Base-by-base conservation (phyloP, 371 early-diverging fungal species). In the Mortierella sp. region DNA sequence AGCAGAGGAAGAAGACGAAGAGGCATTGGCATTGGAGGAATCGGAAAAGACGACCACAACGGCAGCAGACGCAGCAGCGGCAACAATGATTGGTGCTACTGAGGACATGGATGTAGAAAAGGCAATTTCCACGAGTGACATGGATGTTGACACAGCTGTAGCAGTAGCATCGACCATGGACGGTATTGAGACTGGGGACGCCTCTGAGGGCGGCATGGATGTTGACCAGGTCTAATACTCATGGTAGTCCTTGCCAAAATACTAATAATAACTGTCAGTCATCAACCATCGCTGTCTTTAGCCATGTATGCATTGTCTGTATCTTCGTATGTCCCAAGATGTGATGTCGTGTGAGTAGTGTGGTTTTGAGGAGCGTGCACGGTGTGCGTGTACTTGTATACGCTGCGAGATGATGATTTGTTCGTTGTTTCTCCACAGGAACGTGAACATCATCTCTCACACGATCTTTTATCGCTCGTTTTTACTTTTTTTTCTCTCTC, bases 171-270 rank as follows among this genome's bases (percentile, higher is more conserved):
- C 70, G 31, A 43, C 70, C 29, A 58, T 58, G 69, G 58, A 70
- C 9, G 70, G 70, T 34, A 61, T 67, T 47, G 67, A 67, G 67
- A 67, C n/a, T 19, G 31, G 19, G 45, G 26, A 37, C n/a, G n/a
- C 50, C 6, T 34, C 44, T n/a, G 67, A 55, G 55, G 70, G 58
- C 9, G 37, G 67, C 41, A 73, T 69, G 73, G 76, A 73, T 24
- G 34, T 70, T 66, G 72, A 72, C 61, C 69, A 69, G 39, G 74
- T 52, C 8, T 73, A 70, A 24, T 29, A n/a, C 1, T 13, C 14
- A n/a, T n/a, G n/a, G n/a, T n/a, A n/a, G n/a, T 7, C 19, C 31
- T 14, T 55, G 34, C n/a, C 40, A n/a, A 41, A 14, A 50, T 47
- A 63, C 31, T 44, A 11, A 64, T 34, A 29, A 22, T 44, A 53